A percentile compares a stretch with the other conserved stretches of the same genome.
These are phyloP conservation scores for Cystobasidiaceae sp. DNA, from an alignment of 1,284 basidiomycete genomes.

Conservation along the genomic window DNA sequence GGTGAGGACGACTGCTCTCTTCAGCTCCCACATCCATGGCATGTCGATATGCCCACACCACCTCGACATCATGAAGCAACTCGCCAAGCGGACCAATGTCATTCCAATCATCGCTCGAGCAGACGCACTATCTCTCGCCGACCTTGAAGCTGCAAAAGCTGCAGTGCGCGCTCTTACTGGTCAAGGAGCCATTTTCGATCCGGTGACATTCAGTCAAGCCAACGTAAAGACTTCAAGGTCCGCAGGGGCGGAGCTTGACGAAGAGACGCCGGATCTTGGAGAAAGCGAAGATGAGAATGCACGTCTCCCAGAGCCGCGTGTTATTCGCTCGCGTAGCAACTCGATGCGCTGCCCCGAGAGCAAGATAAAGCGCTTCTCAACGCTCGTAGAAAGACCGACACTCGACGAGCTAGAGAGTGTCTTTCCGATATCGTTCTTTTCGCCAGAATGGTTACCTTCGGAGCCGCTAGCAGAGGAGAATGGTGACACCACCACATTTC, in stretches of 20 bases:
- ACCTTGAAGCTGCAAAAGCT: not conserved
- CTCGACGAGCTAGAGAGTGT: not conserved
- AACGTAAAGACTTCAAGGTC: not conserved
- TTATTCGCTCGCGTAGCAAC: not conserved
- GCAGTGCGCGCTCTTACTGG: not conserved
- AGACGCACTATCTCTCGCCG: not conserved
- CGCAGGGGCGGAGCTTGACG: not conserved
- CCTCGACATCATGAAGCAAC: not conserved
- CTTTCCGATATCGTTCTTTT: not conserved
- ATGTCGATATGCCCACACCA: not conserved
- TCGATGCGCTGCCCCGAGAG: not conserved
- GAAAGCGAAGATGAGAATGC: not conserved
- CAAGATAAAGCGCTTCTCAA: not conserved
- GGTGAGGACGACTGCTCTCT: not conserved
- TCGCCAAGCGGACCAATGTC: conserved; percentile 7
- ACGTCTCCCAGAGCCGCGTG: not conserved
- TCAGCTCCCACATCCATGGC: too few species aligned
- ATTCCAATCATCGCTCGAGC: conserved; percentile 10
- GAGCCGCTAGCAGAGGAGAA: not conserved
- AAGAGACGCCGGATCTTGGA: not conserved
- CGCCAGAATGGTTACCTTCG: not conserved
- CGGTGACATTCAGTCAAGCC: not conserved
- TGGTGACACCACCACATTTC: not conserved
- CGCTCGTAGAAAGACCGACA: not conserved
- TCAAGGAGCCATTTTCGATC: not conserved